These are phyloP conservation scores for Apocynum venetum DNA, from an alignment of 257 asterid species.

Conservation along the genomic window DNA sequence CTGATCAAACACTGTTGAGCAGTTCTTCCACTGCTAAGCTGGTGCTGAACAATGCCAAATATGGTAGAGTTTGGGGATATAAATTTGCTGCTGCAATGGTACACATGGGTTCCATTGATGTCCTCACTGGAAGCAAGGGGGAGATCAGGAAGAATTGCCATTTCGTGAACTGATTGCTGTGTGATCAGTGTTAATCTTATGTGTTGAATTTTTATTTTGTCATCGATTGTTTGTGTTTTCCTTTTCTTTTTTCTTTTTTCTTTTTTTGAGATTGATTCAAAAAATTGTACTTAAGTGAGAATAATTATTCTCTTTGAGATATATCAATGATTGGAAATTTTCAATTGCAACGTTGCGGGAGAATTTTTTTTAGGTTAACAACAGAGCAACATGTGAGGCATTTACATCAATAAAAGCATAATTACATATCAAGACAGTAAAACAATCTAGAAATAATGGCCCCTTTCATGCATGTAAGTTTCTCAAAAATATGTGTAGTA, in stretches of 20 bases:
- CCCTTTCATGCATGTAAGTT: no score
- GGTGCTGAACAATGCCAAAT: conserved; percentile 31
- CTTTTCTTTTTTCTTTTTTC: no score
- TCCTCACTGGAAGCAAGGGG: conserved; percentile 44
- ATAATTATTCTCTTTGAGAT: no score
- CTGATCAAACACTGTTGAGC: conserved; percentile 42
- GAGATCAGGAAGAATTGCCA: conserved; percentile 51
- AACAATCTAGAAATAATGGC: no score
- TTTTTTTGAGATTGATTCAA: no score
- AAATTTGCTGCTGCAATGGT: conserved; percentile 68
- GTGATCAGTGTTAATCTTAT: neutral
- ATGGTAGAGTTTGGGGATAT: conserved; percentile 36
- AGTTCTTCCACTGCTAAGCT: conserved; percentile 37
- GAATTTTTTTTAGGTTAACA: no score
- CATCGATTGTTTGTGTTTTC: no score
- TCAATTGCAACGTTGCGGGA: neutral
- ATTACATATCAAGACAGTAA: no score
- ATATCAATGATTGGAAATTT: neutral
- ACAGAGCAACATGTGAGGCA: no score
- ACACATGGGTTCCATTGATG: conserved; percentile 50
- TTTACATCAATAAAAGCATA: no score
- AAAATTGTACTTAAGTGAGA: neutral
- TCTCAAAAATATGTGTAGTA: no score
- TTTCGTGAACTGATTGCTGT: conserved; percentile 25
- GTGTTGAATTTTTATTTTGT: neutral